Evolutionary conservation across 306 rosid genomes (phyloP), one percentile per base, ranked within the genome.

Genomic region (Prunus padus): DNA sequence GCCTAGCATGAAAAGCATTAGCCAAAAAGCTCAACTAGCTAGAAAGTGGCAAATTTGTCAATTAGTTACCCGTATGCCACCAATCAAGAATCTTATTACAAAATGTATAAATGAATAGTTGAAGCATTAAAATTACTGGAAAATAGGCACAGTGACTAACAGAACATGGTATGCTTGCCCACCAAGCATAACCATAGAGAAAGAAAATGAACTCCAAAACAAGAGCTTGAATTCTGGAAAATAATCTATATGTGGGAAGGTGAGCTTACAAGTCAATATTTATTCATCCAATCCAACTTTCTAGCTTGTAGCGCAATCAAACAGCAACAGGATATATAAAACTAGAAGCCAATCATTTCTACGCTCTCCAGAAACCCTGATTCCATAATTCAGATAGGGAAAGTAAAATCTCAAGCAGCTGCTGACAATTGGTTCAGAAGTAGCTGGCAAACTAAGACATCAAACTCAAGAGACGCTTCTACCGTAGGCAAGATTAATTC

Each of bases 241-340:
- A 19, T 20, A 20, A n/a, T 19, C 20, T 65, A 42, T 23, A 22
- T 45, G n/a, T 30, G 0, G 23, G 62, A 40, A 20, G 37, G 3
- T 26, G 26, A 25, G 77, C 13, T 73, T 16, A 44, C 42, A 45
- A 73, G 8, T 60, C 28, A 46, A 18, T 4, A n/a, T 25, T 26
- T 26, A 28, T 19, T 44, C 22, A 69, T 26, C 60, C 73, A 69
- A 51, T 26, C 45, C 60, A 69, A 51, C 73, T 19, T 69, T 37
- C 25, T 69, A 18, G 73, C 46, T 2, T 50, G 33, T 4, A 69
- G 61, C 9, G 6, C 46, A 49, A 49, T 11, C 45, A 10, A 71
- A 69, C 61, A 10, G 26, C 55, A 19, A 45, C 13, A 4, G 47
- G 31, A 51, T 15, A 4, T 47, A 26, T 25, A 25, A 68, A 16